Conservation (phyloP, 345 rosid species). For the Eucalyptus marginata region DNA sequence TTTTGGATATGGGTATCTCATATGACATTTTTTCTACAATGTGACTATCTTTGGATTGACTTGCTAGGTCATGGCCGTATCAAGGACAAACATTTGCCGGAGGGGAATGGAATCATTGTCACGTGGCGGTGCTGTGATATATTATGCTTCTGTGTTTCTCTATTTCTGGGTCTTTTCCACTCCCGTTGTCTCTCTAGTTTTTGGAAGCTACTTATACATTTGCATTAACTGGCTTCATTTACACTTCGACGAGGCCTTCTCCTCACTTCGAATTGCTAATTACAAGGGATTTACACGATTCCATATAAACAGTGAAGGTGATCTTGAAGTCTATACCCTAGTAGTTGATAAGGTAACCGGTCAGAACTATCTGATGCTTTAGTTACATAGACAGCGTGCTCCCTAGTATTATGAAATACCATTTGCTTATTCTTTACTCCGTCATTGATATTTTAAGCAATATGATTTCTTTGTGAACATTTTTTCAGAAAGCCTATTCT, state of each 20-base stretch:
- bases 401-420: not conserved
- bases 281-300: conserved; percentile 92
- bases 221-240: conserved; percentile 97
- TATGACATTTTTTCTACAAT: not conserved
- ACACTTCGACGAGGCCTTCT: conserved; percentile 98
- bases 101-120: conserved; percentile 65
- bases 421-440: not conserved
- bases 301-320: conserved; percentile 56
- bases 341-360: conserved; percentile 84
- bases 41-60: not conserved
- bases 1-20: not conserved
- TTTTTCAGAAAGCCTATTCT: not conserved
- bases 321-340: conserved; percentile 90
- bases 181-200: conserved; percentile 84
- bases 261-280: conserved; percentile 96
- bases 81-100: conserved; percentile 84
- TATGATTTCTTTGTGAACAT: not conserved
- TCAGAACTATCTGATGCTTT: not conserved
- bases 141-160: conserved; percentile 91
- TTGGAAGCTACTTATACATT: conserved; percentile 94
- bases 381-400: not conserved
- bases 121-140: conserved; percentile 74
- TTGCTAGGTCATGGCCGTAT: conserved; percentile 92
- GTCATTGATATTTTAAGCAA: not conserved
- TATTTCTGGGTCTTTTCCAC: conserved; percentile 99